Evolutionary conservation across 495 filamentous ascomycete genomes (phyloP), one percentile per base, ranked within the genome.

Genomic region (Penicillium coffeae): DNA sequence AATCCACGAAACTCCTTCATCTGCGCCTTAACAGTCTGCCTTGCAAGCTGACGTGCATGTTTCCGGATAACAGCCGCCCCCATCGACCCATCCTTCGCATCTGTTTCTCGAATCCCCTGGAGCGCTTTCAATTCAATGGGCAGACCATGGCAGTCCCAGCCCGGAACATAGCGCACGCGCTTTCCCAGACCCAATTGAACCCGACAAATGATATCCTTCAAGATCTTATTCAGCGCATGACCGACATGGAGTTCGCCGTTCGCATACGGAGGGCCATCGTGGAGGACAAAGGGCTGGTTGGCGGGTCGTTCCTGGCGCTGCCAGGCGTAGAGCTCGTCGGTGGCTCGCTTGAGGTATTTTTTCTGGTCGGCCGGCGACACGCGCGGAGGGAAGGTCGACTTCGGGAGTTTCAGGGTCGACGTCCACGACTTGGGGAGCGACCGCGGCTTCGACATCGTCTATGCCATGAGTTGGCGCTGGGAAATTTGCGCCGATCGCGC

Each of bases 101-200:
- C 58, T 7, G 51, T 10, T 7, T 69, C 50, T 32, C 69, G 72
- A 37, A 74, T 66, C 38, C 68, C 66, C 58, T 88, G 86, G 30
- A 98, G 79, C n/a, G 92, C 93, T 66, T 96, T 96, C 34, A 97
- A 73, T 75, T 99, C 93, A 68, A 99, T 99, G 7, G 93, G 93
- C 43, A 99, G 75, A 5, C 93, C 93, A 73, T 99, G 93, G 58
- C 93, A 99, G 66, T 99, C 93, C 94, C 94, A 99, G 22, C 93
- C 94, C 3, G 93, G 93, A 3, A 92, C 75, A 63, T 92, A 99
- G n/a, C 83, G 77, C 25, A 97, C 80, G 35, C 81, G 74, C 60
- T 83, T 84, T 30, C 92, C 92, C 56, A 81, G 74, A 36, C 85
- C 80, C 39, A 97, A 69, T 66, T 96, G 81, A 54, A 85, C 81